Base-by-base conservation (phyloP, 2,329 filamentous ascomycete species). In the Xylaria sp. region DNA sequence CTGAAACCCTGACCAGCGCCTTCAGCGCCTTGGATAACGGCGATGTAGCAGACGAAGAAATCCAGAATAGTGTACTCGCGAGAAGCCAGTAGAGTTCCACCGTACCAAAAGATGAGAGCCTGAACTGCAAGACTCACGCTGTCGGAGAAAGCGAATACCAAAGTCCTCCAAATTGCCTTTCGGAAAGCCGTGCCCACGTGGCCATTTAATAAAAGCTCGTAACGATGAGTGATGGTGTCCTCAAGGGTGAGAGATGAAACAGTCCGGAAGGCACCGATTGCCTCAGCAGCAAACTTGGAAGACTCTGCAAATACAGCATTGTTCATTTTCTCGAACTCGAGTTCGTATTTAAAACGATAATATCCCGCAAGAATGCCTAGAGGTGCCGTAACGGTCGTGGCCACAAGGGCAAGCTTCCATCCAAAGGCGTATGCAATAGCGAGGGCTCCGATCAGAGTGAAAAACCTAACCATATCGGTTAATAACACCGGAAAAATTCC, bases 371-470 rank as follows among this genome's bases (percentile, higher is more conserved):
- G 63, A 3, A 88, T 71, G 53, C 83, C 81, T 26, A 88, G 75
- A 0, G 87, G 87, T 63, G 87, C 78, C 6, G 86, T 85, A 9
- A 91, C 87, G 72, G 88, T 91, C 9, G 89, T 81, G 0, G 87
- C 85, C 0, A 94, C 89, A 0, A 93, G 80, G 0, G 90, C 88
- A 9, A 95, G 83, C 77, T 93, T 94, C 92, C 92, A 94, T 1
- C 90, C 90, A 76, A 91, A 93, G 4, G 85, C 82, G 74, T 93
- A 93, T 0, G 90, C 85, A 60, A 94, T 90, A 51, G 85, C 81
- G 15, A 93, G 79, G 7, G 87, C 88, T 0, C 91, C 92, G 9
- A 88, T 74, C 3, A 94, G 79, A 58, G 87, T 90, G 76, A 93
- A 90, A 26, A 91, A 75, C 26, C 75, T 77, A 33, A 17, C 28